Evolutionary conservation across 306 rosid species (phyloP), one percentile per base, ranked within the genome.

Genomic region (Sicyos baderoa): DNA sequence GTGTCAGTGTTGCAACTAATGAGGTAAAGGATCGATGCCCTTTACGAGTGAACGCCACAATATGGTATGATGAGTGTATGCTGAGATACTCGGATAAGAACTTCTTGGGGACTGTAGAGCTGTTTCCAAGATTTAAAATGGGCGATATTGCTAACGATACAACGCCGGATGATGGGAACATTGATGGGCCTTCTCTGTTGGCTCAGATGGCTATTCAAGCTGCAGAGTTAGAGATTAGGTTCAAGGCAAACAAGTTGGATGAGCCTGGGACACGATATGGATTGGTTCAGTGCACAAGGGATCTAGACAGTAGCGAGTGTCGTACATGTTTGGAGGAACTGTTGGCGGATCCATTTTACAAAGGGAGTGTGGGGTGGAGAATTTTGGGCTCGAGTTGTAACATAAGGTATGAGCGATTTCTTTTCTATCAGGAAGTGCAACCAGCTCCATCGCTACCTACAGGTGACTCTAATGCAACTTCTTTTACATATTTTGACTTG

Each of bases 231-330:
- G 45, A 61, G 22, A 70, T 59, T 66, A 25, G 73, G 55, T 82
- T 53, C 79, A 66, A 54, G 32, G 44, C 81, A 10, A 53, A 53
- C 54, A 14, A 25, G 7, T 55, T 29, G 6, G 2, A 16, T n/a
- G 49, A 2, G 7, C 14, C 0, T 2, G 47, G 70, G 48, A 64
- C 54, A 19, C 49, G 58, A 13, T 79, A 53, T 67, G 86, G 84
- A 55, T 58, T 79, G 49, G 86, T 71, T 45, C 86, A 77, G 68
- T 82, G 86, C 54, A 76, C 79, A 9, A 76, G 77, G 73, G 83
- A 82, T 64, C 22, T 82, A 29, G 18, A 29, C 40, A 1, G 25
- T 1, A 40, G 42, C 48, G 17, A 52, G 14, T 83, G 84, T 79
- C 2, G 25, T 21, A 48, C 23, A 22, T 83, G 86, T 22, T 79